A percentile compares a stretch with the other conserved stretches of the same genome.
Conservation (phyloP, 2,329 filamentous ascomycete genomes). For the Aureobasidium lini region DNA sequence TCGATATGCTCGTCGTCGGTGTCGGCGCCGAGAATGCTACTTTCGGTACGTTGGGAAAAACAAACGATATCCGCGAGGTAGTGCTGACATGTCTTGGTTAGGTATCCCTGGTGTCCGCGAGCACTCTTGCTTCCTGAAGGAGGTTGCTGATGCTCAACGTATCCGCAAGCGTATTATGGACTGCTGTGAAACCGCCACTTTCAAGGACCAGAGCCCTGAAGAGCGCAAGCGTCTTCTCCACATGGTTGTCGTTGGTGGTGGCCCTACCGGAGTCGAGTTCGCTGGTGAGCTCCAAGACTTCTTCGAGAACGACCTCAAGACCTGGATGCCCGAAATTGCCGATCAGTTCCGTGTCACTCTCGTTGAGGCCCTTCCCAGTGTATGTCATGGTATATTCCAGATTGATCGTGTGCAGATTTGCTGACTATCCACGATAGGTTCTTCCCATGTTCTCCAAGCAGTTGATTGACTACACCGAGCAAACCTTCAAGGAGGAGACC, state of each 20-base stretch:
- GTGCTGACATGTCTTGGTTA: constrained; percentile 22
- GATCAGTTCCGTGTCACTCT: constrained; percentile 95
- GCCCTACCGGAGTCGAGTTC: constrained; percentile 95
- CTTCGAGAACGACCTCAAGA: constrained; percentile 96
- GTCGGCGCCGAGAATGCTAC: constrained; percentile 98
- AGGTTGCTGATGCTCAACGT: constrained; percentile 89
- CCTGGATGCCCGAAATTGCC: constrained; percentile 92
- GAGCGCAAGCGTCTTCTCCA: constrained; percentile 92
- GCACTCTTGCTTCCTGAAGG: constrained; percentile 96
- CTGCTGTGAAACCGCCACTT: constrained; percentile 94
- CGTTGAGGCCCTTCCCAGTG: constrained; percentile 92
- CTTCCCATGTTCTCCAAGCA: constrained; percentile 98
- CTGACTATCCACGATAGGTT: constrained; percentile 36
- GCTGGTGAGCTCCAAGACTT: constrained; percentile 98
- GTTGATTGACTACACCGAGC: constrained; percentile 98
- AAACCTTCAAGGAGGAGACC: constrained; percentile 97
- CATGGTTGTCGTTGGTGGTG: constrained; percentile 84
- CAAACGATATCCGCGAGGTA: background rate
- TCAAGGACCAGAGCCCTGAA: constrained; percentile 86
- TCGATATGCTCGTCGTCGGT: constrained; percentile 96
- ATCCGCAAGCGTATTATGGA: constrained; percentile 99
- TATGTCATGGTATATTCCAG: constrained; percentile 19
- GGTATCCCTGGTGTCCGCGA: constrained; percentile 88
- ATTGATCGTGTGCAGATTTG: background rate
- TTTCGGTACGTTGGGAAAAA: constrained; percentile 55